These are phyloP conservation scores for Trichoderma afroharzianum DNA, from an alignment of 2,329 filamentous ascomycete species.

Conservation along the genomic window DNA sequence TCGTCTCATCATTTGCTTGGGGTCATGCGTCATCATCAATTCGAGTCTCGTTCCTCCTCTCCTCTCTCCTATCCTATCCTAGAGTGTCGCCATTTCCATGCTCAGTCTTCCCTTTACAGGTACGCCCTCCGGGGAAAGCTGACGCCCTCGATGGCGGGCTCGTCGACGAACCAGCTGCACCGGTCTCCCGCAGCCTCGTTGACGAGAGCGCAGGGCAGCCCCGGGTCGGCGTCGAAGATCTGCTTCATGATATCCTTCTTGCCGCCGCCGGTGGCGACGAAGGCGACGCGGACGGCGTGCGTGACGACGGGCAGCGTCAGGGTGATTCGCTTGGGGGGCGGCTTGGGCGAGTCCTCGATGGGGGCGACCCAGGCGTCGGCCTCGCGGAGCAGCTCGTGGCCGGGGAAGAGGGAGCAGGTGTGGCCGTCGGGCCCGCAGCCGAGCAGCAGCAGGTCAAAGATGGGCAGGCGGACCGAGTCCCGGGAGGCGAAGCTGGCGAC, in stretches of 20 bases:
- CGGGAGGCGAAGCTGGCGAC: conserved; percentile 83
- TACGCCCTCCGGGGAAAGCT: conserved; percentile 72
- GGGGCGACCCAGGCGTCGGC: conserved; percentile 86
- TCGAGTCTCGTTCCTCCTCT: neutral
- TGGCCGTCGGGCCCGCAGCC: conserved; percentile 95
- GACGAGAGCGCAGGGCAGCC: conserved; percentile 80
- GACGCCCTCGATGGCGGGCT: conserved; percentile 80
- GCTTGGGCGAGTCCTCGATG: conserved; percentile 92
- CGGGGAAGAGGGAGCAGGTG: conserved; percentile 94
- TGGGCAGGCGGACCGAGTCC: conserved; percentile 89
- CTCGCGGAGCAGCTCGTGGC: conserved; percentile 81
- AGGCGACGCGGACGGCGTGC: conserved; percentile 81
- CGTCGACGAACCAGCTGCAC: conserved; percentile 93
- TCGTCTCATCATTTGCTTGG: conserved; percentile 1
- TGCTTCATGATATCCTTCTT: conserved; percentile 92
- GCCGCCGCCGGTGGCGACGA: conserved; percentile 81
- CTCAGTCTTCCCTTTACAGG: conserved; percentile 33
- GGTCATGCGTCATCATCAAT: conserved; percentile 9
- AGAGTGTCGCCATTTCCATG: neutral
- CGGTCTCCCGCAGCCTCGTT: conserved; percentile 81
- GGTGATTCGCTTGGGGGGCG: conserved; percentile 84
- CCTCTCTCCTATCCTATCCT: no score
- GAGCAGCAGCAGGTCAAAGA: conserved; percentile 91
- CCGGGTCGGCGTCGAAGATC: conserved; percentile 79
- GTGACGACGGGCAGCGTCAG: conserved; percentile 87